Conservation (phyloP, 768 basidiomycete species). For the Leccinum uliginosum region DNA sequence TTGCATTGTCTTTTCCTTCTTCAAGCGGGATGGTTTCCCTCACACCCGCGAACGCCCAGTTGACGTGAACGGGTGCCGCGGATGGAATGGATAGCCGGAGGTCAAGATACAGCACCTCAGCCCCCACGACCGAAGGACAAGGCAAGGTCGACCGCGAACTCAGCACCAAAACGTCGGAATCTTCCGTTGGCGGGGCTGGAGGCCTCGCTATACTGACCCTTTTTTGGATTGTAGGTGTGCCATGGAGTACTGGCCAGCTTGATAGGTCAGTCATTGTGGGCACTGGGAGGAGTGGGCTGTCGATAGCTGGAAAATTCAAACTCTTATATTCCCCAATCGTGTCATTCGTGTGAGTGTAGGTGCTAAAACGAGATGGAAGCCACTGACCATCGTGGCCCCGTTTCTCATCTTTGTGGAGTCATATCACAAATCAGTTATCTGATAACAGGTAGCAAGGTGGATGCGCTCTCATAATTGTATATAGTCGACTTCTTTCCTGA, state of each 20-base stretch:
- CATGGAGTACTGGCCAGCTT: conserved; percentile 5
- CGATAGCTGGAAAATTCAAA: background rate
- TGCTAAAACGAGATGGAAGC: background rate
- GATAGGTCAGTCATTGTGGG: background rate
- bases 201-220: conserved; percentile 12
- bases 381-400: background rate
- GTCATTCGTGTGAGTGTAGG: background rate
- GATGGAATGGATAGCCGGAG: conserved; percentile 12
- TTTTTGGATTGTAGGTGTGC: conserved; percentile 7
- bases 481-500: background rate
- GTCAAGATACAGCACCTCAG: conserved; percentile 15
- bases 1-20: background rate
- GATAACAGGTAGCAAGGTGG: background rate
- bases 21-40: conserved; percentile 6
- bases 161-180: conserved; percentile 20
- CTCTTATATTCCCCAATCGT: background rate
- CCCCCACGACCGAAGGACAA: background rate
- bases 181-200: conserved; percentile 10
- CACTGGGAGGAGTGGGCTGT: background rate
- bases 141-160: conserved; percentile 12
- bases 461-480: background rate
- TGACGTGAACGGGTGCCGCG: background rate
- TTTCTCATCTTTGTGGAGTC: background rate
- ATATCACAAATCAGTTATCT: background rate
- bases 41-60: conserved; percentile 14